Conservation (phyloP, 768 basidiomycete species). For the Podaxis sp. region DNA sequence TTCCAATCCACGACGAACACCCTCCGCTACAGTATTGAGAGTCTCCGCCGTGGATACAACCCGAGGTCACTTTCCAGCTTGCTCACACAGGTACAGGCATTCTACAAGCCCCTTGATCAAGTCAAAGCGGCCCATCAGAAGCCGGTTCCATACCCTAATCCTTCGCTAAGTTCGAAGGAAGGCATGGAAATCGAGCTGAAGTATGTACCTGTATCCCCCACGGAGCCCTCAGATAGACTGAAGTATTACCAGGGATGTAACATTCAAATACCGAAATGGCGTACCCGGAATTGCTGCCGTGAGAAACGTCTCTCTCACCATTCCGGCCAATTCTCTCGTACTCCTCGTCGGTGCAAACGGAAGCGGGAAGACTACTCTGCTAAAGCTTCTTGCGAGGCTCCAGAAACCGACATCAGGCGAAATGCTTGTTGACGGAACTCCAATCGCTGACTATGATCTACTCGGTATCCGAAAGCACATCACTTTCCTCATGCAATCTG, state of each 20-base stretch:
- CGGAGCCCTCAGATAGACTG: neutral
- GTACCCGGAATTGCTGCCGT: constrained; percentile 22
- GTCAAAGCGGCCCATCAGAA: too few relatives aligned
- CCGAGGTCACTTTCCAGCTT: constrained; percentile 10
- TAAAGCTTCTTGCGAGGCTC: constrained; percentile 40
- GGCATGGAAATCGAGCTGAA: constrained; percentile 28
- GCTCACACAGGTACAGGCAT: too few relatives aligned
- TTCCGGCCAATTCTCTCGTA: constrained; percentile 25
- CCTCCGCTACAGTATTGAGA: constrained; percentile 18
- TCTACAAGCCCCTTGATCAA: too few relatives aligned
- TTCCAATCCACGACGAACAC: constrained; percentile 31
- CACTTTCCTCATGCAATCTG: constrained; percentile 39
- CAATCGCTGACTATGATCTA: constrained; percentile 31
- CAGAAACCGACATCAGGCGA: constrained; percentile 33
- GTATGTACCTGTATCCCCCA: constrained; percentile 16
- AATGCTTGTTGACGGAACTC: constrained; percentile 39
- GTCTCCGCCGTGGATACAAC: constrained; percentile 6
- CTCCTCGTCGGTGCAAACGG: constrained; percentile 48
- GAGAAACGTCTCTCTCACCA: constrained; percentile 33
- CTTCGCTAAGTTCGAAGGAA: neutral
- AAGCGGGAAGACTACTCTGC: constrained; percentile 43
- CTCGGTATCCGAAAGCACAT: constrained; percentile 33
- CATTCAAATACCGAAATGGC: constrained; percentile 16
- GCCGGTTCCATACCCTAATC: too few relatives aligned
- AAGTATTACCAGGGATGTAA: constrained; percentile 17